Evolutionary conservation across 1,284 basidiomycete species (phyloP), one percentile per base, ranked within the genome.

Genomic region (Boletus semigastroideus): DNA sequence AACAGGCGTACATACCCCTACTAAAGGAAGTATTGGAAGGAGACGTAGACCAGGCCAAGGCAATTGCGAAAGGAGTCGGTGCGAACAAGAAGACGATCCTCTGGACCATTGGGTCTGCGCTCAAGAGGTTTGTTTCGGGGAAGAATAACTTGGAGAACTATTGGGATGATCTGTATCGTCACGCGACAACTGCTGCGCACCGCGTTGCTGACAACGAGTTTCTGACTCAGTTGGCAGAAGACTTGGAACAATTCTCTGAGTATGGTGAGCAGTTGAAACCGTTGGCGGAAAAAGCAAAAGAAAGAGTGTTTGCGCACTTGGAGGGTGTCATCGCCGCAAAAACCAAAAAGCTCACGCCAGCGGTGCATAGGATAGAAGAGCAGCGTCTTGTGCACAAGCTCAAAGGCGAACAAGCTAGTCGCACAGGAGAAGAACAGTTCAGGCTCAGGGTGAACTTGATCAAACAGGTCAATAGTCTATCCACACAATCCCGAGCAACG

Each of bases 361-460:
- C 25, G n/a, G 47, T 58, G 5, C 49, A 60, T 33, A 62, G 14
- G 14, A 44, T 27, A 31, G 51, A 60, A 42, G 20, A 43, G 5
- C 27, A 58, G 0, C 57, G 49, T 1, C 45, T 22, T 14, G 16
- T 0, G 1, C 42, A 46, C 6, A 27, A 16, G 12, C 51, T 62
- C 44, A 48, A 38, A 34, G 17, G 12, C 25, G 42, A 52, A 7
- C 22, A 20, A 1, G 51, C 20, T 0, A 57, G 37, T 8, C 33
- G 22, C 4, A 54, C 59, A 19, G 62, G 61, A 2, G 44, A 58
- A 10, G 60, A 62, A 5, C 48, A 56, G 12, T 17, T 49, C 8
- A 49, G 44, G 19, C 25, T 60, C 6, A 62, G 67, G 20, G 12
- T 37, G 3, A 17, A 25, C 25, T 25, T 74, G 30, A 66, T 75